Conservation (phyloP, 192 early-diverging fungal genomes). For the Coemansia erecta region DNA sequence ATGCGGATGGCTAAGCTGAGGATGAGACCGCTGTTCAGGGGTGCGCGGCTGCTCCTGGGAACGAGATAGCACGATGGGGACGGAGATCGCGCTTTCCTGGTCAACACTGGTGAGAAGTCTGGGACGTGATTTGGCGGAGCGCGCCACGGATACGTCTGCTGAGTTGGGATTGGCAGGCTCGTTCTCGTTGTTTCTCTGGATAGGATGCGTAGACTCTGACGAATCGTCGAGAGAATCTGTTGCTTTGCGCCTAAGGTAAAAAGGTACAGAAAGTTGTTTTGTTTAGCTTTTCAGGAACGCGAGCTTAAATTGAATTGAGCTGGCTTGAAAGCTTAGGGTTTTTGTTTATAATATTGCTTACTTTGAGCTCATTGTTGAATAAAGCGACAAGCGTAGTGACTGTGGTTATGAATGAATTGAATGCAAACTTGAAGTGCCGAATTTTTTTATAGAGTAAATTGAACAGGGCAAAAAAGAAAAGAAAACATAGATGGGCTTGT, state of each 20-base stretch:
- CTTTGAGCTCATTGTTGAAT: background rate
- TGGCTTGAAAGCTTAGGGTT: too few relatives aligned
- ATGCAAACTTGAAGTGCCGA: too few relatives aligned
- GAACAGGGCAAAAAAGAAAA: too few relatives aligned
- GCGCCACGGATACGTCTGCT: background rate
- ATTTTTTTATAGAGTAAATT: too few relatives aligned
- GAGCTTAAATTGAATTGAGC: too few relatives aligned
- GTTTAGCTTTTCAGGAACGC: too few relatives aligned
- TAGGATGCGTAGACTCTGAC: too few relatives aligned
- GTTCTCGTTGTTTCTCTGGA: background rate
- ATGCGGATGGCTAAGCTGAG: constrained; percentile 16
- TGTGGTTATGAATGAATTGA: too few relatives aligned
- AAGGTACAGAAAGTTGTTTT: too few relatives aligned
- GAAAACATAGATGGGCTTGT: too few relatives aligned
- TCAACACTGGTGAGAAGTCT: background rate
- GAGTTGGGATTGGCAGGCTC: background rate
- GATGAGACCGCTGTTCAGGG: constrained; percentile 17
- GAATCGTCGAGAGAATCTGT: background rate
- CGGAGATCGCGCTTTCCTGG: background rate
- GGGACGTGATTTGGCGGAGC: background rate
- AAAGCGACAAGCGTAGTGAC: too few relatives aligned
- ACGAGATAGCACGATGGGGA: background rate
- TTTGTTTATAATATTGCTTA: background rate
- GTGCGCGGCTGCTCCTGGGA: background rate
- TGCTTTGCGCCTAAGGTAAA: background rate